These are phyloP conservation scores for Plasmopara viticola DNA, from an alignment of 352 stramenopile genomes.

Conservation along the genomic window DNA sequence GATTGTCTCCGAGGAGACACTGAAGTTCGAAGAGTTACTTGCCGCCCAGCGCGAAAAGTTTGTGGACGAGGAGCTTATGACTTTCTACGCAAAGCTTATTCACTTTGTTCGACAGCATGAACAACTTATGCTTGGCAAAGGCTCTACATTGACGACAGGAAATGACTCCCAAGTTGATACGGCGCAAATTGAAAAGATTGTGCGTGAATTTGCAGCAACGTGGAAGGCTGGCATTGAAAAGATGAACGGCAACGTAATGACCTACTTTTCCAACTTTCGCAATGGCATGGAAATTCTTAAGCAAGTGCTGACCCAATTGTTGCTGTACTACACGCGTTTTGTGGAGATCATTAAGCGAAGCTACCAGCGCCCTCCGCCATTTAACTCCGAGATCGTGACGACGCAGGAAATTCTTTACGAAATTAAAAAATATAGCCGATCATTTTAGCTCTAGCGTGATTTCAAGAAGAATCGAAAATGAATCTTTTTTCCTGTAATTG, in stretches of 20 bases:
- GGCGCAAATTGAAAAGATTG: constrained; percentile 90
- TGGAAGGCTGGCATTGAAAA: constrained; percentile 96
- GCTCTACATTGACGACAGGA: constrained; percentile 5
- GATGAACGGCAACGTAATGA: constrained; percentile 97
- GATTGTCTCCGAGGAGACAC: constrained; percentile 91
- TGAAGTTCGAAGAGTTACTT: constrained; percentile 92
- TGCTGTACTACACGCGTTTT: constrained; percentile 98
- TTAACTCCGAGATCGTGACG: constrained; percentile 92
- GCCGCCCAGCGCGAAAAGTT: constrained; percentile 92
- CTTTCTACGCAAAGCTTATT: constrained; percentile 95
- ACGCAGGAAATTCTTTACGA: constrained; percentile 96
- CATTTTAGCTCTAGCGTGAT: constrained; percentile 57
- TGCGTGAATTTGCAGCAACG: constrained; percentile 92
- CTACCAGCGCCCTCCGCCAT: constrained; percentile 72
- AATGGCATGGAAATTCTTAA: constrained; percentile 99
- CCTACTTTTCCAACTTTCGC: constrained; percentile 97
- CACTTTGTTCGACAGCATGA: constrained; percentile 96
- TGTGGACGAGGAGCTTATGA: constrained; percentile 93
- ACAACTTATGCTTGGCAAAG: constrained; percentile 49
- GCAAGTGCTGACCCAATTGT: constrained; percentile 95
- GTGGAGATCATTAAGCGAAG: constrained; percentile 95
- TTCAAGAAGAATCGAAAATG: not conserved
- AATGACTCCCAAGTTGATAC: constrained; percentile 68
- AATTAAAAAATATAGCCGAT: constrained; percentile 96
- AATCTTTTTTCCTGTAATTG: not conserved